A percentile compares a stretch with the other conserved stretches of the same genome.
Evolutionary conservation across 1,284 basidiomycete species (phyloP).

Genomic region (Macrocystidia cucumis): DNA sequence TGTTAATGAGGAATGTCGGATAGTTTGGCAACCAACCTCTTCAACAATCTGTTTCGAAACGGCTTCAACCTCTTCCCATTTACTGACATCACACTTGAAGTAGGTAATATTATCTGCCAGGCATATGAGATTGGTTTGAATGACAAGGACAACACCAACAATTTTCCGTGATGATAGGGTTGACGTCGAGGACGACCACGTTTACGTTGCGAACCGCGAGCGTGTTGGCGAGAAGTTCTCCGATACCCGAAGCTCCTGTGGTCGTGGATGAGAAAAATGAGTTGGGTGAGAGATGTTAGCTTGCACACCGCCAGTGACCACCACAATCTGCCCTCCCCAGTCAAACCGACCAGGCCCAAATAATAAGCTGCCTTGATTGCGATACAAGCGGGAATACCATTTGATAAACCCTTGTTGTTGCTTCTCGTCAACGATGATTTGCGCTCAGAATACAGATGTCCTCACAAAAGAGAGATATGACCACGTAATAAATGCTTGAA

Average conservation of each 20-base stretch:
- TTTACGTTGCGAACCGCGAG: constrained; percentile 74
- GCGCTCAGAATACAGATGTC: constrained; percentile 8
- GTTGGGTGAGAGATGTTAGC: no score
- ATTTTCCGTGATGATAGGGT: constrained; percentile 70
- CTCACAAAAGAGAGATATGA: constrained; percentile 62
- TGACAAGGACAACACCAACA: constrained; percentile 31
- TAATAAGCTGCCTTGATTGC: constrained; percentile 63
- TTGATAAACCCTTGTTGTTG: constrained; percentile 48
- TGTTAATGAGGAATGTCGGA: constrained; percentile 2
- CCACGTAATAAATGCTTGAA: constrained; percentile 44
- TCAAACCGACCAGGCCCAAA: constrained; percentile 54
- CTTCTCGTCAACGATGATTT: neutral
- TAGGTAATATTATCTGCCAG: constrained; percentile 66
- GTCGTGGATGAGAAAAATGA: neutral
- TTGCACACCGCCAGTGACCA: constrained; percentile 80
- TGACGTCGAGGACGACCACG: constrained; percentile 82
- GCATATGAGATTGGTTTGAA: constrained; percentile 4
- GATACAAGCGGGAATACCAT: constrained; percentile 65
- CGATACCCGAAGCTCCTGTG: constrained; percentile 82
- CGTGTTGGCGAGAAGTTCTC: constrained; percentile 78
- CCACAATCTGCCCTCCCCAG: constrained; percentile 82
- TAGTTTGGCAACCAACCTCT: constrained; percentile 45
- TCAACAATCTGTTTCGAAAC: constrained; percentile 65
- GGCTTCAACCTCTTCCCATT: constrained; percentile 72
- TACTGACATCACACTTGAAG: constrained; percentile 87